These are phyloP conservation scores for Murraya koenigii DNA, from an alignment of 345 rosid genomes.

Conservation along the genomic window DNA sequence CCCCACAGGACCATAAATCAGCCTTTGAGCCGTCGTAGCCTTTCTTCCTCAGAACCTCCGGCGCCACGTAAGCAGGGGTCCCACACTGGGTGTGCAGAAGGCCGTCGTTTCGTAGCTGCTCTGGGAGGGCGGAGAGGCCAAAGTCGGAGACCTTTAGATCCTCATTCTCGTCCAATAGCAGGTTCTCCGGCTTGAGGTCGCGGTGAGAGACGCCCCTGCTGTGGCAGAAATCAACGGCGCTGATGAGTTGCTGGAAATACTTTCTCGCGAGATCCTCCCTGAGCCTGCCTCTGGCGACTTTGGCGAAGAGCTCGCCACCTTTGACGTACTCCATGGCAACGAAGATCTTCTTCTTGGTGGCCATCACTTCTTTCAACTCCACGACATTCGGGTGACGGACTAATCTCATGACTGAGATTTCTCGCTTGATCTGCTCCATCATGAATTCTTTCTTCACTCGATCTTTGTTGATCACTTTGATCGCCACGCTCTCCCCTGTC, in stretches of 20 bases:
- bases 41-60: conserved; percentile 77
- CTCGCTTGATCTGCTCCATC: conserved; percentile 75
- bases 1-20: conserved; percentile 93
- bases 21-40: conserved; percentile 88
- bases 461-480: conserved; percentile 64
- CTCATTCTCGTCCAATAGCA: conserved; percentile 64
- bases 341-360: conserved; percentile 62
- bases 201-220: conserved; percentile 85
- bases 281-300: conserved; percentile 57
- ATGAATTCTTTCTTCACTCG: conserved; percentile 47
- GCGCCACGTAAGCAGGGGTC: conserved; percentile 87
- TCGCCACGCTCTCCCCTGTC: conserved; percentile 57
- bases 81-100: conserved; percentile 84
- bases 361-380: conserved; percentile 74
- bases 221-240: conserved; percentile 79
- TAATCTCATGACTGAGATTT: conserved; percentile 76
- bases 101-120: conserved; percentile 63
- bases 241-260: conserved; percentile 70
- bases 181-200: conserved; percentile 83
- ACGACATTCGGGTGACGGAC: conserved; percentile 76
- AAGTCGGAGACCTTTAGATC: conserved; percentile 75
- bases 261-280: conserved; percentile 56
- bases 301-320: conserved; percentile 78
- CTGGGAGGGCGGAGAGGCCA: conserved; percentile 76
- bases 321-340: conserved; percentile 75